Conservation (phyloP, 805 yeast species). For the Zygotorulaspora chibaensis region DNA sequence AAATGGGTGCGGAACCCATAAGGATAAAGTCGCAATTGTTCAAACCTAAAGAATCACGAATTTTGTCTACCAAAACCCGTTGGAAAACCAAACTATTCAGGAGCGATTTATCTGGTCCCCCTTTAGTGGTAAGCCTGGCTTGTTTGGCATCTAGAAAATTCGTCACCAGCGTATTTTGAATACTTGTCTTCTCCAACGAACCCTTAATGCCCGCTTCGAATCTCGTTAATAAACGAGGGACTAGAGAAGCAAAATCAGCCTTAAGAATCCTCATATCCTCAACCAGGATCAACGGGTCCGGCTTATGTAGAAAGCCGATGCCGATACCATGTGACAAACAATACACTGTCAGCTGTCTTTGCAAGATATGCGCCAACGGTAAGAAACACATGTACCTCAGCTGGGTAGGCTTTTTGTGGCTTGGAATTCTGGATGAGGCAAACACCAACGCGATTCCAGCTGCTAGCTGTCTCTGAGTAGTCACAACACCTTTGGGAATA, state of each 20-base stretch:
- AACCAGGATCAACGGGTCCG: slow-evolving; percentile 47
- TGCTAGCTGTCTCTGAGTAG: slow-evolving; percentile 48
- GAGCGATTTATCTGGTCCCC: slow-evolving; percentile 39
- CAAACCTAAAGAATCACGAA: slow-evolving; percentile 46
- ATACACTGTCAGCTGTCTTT: slow-evolving; percentile 43
- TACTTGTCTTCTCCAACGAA: slow-evolving; percentile 22
- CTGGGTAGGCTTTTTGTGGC: slow-evolving; percentile 24
- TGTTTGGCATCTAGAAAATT: slow-evolving; percentile 26
- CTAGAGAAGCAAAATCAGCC: slow-evolving; percentile 53
- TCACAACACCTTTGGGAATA: slow-evolving; percentile 64
- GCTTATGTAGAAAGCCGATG: slow-evolving; percentile 53
- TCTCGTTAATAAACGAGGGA: slow-evolving; percentile 60
- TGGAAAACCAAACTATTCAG: slow-evolving; percentile 36
- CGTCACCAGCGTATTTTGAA: slow-evolving; percentile 24
- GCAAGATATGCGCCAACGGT: slow-evolving; percentile 59
- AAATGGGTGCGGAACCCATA: slow-evolving; percentile 69
- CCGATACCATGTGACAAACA: slow-evolving; percentile 46
- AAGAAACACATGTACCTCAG: slow-evolving; percentile 41
- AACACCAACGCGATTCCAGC: slow-evolving; percentile 46
- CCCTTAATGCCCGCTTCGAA: slow-evolving; percentile 59
- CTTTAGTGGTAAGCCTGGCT: slow-evolving; percentile 25
- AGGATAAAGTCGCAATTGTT: slow-evolving; percentile 39
- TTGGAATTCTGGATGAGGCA: slow-evolving; percentile 33
- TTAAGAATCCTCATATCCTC: slow-evolving; percentile 54
- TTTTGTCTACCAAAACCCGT: slow-evolving; percentile 38